These are phyloP conservation scores for Catunica adiposa DNA, from an alignment of 2,329 filamentous ascomycete species.

Conservation along the genomic window DNA sequence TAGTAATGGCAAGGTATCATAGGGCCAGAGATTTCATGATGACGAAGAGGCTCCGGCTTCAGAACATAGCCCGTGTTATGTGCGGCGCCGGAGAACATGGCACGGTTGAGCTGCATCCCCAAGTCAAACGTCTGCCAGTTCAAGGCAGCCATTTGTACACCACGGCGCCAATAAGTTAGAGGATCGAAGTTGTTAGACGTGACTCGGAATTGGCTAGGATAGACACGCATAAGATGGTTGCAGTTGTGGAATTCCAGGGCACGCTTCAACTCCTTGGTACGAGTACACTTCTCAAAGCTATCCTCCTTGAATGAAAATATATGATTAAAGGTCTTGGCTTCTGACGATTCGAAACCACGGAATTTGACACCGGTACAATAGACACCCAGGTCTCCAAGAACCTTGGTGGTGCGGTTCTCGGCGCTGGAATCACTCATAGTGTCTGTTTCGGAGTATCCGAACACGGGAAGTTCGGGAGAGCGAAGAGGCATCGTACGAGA, in stretches of 20 bases:
- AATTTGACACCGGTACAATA: slow-evolving; percentile 65
- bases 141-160: slow-evolving; percentile 92
- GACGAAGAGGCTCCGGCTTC: slow-evolving; percentile 74
- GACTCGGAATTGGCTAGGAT: slow-evolving; percentile 68
- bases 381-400: slow-evolving; percentile 72
- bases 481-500: not conserved
- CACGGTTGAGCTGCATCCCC: slow-evolving; percentile 89
- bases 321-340: slow-evolving; percentile 81
- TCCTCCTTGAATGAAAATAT: slow-evolving; percentile 90
- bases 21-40: slow-evolving; percentile 42
- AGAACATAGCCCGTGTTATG: slow-evolving; percentile 85
- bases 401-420: slow-evolving; percentile 71
- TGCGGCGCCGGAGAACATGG: slow-evolving; percentile 84
- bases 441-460: slow-evolving; percentile 45
- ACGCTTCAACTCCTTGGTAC: slow-evolving; percentile 57
- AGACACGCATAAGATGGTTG: slow-evolving; percentile 82
- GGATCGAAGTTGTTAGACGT: slow-evolving; percentile 91
- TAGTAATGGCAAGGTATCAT: slow-evolving; percentile 45
- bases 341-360: slow-evolving; percentile 56
- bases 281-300: slow-evolving; percentile 67
- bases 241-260: slow-evolving; percentile 80
- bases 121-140: slow-evolving; percentile 98
- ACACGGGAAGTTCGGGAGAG: not conserved
- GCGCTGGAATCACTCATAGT: slow-evolving; percentile 38
- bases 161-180: slow-evolving; percentile 80